Percentiles rank a stretch among this genome's conserved stretches.
Evolutionary conservation across 2,329 filamentous ascomycete genomes (phyloP).

Genomic region (Botryotinia globosa): DNA sequence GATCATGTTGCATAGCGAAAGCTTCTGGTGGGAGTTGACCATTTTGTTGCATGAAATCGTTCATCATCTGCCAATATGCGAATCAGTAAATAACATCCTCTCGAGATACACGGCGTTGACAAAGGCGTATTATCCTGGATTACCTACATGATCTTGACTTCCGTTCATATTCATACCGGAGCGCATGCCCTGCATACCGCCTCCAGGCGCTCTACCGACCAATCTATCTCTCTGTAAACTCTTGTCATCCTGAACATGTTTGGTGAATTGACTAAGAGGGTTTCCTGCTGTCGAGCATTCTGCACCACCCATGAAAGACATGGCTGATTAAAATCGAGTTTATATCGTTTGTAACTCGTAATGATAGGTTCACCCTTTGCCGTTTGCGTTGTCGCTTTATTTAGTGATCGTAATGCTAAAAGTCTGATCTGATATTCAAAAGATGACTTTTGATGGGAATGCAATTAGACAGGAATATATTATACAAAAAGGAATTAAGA

Average conservation of each 20-base stretch:
- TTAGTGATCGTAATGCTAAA: neutral
- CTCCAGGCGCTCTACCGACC: conserved; percentile 69
- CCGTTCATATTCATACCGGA: conserved; percentile 45
- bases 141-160: conserved; percentile 67
- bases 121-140: neutral
- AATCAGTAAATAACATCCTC: conserved; percentile 16
- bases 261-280: conserved; percentile 94
- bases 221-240: conserved; percentile 88
- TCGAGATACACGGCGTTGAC: neutral
- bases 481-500: conserved; percentile 15
- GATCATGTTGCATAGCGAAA: conserved; percentile 38
- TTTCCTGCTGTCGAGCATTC: conserved; percentile 97
- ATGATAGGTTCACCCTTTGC: neutral
- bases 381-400: neutral
- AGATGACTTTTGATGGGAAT: conserved; percentile 8
- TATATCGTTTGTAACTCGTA: neutral
- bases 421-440: neutral
- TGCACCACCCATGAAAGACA: conserved; percentile 95
- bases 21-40: conserved; percentile 51
- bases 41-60: conserved; percentile 83
- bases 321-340: conserved; percentile 40
- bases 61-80: conserved; percentile 69
- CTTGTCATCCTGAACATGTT: conserved; percentile 95
- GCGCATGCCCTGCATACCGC: conserved; percentile 72
- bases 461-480: conserved; percentile 8